Conservation (phyloP, 2,329 filamentous ascomycete species). For the Tolypocladium capitatum region DNA sequence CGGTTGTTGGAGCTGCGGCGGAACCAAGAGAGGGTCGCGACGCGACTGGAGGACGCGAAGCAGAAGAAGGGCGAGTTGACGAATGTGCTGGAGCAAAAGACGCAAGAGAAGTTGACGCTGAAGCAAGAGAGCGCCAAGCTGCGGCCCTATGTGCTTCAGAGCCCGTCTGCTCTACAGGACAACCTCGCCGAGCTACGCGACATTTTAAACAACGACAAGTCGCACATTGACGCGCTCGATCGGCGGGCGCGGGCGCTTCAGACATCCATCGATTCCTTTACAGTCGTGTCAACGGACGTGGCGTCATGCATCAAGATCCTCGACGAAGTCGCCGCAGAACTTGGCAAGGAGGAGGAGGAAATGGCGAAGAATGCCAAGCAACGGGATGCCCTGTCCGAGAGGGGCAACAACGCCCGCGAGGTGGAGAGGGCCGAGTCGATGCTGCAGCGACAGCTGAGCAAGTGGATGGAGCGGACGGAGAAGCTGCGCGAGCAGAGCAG, state of each 20-base stretch:
- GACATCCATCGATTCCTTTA: conserved; percentile 82
- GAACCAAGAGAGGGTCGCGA: conserved; percentile 70
- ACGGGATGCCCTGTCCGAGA: conserved; percentile 74
- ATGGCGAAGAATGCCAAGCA: conserved; percentile 67
- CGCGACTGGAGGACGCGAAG: conserved; percentile 72
- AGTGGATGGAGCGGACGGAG: conserved; percentile 78
- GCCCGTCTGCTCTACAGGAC: conserved; percentile 68
- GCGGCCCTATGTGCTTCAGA: conserved; percentile 83
- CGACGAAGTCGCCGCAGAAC: conserved; percentile 72
- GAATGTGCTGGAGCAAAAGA: conserved; percentile 56
- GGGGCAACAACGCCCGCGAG: conserved; percentile 79
- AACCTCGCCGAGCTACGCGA: conserved; percentile 71
- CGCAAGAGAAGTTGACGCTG: conserved; percentile 53
- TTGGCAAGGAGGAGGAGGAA: conserved; percentile 86
- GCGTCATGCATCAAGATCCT: conserved; percentile 78
- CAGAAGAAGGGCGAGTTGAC: conserved; percentile 67
- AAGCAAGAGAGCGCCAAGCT: conserved; percentile 82
- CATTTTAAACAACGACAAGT: conserved; percentile 63
- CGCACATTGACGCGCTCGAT: conserved; percentile 78
- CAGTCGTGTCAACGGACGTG: conserved; percentile 72
- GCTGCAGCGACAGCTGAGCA: conserved; percentile 68
- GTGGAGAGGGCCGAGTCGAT: conserved; percentile 80
- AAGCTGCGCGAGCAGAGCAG: conserved; percentile 68
- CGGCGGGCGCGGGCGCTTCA: conserved; percentile 78
- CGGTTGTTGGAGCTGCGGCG: conserved; percentile 67